Conservation (phyloP, 1,139 yeast species). For the Saccharomyces hybrid region DNA sequence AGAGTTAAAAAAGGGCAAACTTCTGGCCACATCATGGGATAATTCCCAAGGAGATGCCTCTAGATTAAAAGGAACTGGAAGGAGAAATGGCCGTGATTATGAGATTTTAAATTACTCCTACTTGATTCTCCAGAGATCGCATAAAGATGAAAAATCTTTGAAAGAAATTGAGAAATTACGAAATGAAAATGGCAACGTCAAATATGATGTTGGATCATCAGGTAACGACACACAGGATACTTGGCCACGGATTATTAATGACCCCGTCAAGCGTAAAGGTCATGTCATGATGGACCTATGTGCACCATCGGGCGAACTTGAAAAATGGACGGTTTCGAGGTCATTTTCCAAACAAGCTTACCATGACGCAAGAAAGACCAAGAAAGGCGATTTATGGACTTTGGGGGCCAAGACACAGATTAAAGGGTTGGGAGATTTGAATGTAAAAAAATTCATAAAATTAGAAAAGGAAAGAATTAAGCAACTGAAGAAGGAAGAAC, state of each 20-base stretch:
- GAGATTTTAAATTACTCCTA: conserved; percentile 76
- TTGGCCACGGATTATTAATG: conserved; percentile 69
- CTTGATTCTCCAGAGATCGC: conserved; percentile 58
- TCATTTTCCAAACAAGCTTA: conserved; percentile 67
- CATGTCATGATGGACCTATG: conserved; percentile 79
- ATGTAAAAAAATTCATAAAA: conserved; percentile 23
- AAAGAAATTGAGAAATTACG: conserved; percentile 26
- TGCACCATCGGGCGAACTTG: conserved; percentile 69
- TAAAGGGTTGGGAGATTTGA: conserved; percentile 26
- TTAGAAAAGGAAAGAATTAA: conserved; percentile 28
- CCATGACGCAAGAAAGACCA: conserved; percentile 83
- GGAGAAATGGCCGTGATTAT: conserved; percentile 62
- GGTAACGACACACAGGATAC: conserved; percentile 35
- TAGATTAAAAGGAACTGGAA: conserved; percentile 48
- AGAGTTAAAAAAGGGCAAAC: conserved; percentile 77
- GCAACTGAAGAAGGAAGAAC: conserved; percentile 15
- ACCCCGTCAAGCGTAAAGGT: conserved; percentile 73
- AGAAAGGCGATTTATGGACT: conserved; percentile 83
- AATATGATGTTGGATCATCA: conserved; percentile 15
- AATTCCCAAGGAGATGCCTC: conserved; percentile 44
- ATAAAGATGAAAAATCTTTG: conserved; percentile 27
- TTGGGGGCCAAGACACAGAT: conserved; percentile 61
- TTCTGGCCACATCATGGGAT: conserved; percentile 69
- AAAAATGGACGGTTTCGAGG: conserved; percentile 81
- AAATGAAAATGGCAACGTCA: conserved; percentile 8